phyloP scores from a whole-genome alignment of 768 basidiomycete genomes.

The Trametes cinnabarina region DNA sequence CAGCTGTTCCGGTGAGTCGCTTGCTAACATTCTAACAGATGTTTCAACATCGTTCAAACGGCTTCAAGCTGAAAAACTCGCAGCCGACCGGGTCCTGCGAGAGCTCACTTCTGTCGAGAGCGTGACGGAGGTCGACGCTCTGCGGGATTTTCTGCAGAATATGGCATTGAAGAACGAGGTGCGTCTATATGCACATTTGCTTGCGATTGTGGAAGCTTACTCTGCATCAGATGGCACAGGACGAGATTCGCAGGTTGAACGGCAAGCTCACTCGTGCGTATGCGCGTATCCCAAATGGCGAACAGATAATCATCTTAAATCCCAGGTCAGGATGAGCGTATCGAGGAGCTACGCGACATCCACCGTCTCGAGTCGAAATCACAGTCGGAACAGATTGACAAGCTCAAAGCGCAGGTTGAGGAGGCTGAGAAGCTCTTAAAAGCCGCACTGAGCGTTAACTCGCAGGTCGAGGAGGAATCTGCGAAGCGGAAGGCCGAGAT shows the following conservation, averaged over 20 bases:
- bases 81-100: conserved; percentile 64
- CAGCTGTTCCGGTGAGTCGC: not conserved
- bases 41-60: conserved; percentile 76
- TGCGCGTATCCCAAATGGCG: not conserved
- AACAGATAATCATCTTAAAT: not conserved
- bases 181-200: no score
- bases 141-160: conserved; percentile 73
- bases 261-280: conserved; percentile 69
- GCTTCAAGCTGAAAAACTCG: conserved; percentile 68
- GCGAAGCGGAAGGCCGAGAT: conserved; percentile 54
- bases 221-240: conserved; percentile 54
- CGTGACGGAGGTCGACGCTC: conserved; percentile 58
- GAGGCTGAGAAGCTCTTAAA: conserved; percentile 71
- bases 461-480: conserved; percentile 48
- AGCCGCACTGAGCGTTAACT: conserved; percentile 49
- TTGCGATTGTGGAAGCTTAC: not conserved
- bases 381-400: conserved; percentile 70
- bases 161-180: conserved; percentile 61
- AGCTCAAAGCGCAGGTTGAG: conserved; percentile 61
- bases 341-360: conserved; percentile 82
- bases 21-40: conserved; percentile 41
- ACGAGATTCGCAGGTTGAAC: conserved; percentile 76
- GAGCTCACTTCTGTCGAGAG: conserved; percentile 72
- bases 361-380: conserved; percentile 81
- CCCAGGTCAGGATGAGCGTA: conserved; percentile 78